A percentile compares a stretch with the other conserved stretches of the same genome.
Evolutionary conservation across 106 monocot species (phyloP).

Genomic region (Ottelia alismoides): DNA sequence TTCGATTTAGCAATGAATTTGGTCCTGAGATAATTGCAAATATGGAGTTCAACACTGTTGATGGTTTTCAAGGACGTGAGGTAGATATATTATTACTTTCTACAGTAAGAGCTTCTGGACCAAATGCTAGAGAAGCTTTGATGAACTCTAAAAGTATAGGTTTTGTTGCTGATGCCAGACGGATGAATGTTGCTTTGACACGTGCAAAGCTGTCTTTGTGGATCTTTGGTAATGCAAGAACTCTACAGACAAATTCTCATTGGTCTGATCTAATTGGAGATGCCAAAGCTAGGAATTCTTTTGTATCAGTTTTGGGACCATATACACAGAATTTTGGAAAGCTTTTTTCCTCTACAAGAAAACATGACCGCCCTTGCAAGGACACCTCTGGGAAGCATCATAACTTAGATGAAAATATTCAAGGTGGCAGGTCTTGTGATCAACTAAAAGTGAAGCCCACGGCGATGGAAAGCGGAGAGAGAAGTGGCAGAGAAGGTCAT

Average conservation of each 20-base stretch:
- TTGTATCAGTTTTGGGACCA: constrained; percentile 49
- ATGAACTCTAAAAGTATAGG: constrained; percentile 49
- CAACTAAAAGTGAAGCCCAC: neutral
- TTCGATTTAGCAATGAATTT: constrained; percentile 40
- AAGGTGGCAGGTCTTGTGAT: neutral
- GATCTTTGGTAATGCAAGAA: constrained; percentile 87
- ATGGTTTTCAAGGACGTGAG: constrained; percentile 99
- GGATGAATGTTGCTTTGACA: constrained; percentile 98
- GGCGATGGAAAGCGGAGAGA: neutral
- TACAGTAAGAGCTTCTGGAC: constrained; percentile 80
- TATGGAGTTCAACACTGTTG: constrained; percentile 92
- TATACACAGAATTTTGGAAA: constrained; percentile 38
- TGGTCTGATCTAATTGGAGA: constrained; percentile 69
- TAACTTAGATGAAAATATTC: too few species aligned
- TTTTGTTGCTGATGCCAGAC: constrained; percentile 93
- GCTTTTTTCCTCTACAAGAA: constrained; percentile 5
- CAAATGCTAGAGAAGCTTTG: constrained; percentile 5
- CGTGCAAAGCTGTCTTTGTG: constrained; percentile 87
- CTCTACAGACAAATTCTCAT: constrained; percentile 64
- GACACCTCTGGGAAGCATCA: too few species aligned
- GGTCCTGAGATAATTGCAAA: constrained; percentile 50
- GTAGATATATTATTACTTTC: constrained; percentile 86
- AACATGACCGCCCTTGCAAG: neutral
- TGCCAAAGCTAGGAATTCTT: constrained; percentile 66
- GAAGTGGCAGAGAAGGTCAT: neutral